These are phyloP conservation scores for Didymella pomorum DNA, from an alignment of 2,329 filamentous ascomycete genomes.

Conservation along the genomic window DNA sequence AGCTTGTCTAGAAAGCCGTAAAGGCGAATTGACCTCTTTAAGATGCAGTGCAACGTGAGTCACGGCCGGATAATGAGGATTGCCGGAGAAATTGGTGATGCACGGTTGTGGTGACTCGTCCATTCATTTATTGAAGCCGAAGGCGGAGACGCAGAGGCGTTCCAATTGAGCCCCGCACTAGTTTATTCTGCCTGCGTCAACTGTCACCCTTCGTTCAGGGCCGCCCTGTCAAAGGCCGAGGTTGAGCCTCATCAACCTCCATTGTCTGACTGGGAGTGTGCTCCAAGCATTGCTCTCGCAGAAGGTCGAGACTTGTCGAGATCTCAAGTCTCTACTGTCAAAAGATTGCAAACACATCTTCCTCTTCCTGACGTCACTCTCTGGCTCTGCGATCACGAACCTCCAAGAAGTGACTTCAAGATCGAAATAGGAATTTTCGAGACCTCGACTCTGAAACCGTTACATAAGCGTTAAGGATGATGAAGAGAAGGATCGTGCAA, in stretches of 20 bases:
- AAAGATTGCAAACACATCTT: not conserved
- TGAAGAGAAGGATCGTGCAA: not conserved
- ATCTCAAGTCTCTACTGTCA: not conserved
- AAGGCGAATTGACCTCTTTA: constrained; percentile 22
- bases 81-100: constrained; percentile 17
- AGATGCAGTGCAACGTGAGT: constrained; percentile 18
- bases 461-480: not conserved
- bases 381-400: constrained; percentile 2
- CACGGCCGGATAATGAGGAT: constrained; percentile 13
- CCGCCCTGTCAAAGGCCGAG: not conserved
- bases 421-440: not conserved
- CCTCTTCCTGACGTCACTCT: constrained; percentile 17
- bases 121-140: constrained; percentile 25
- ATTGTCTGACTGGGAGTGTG: not conserved
- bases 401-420: not conserved
- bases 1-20: constrained; percentile 15
- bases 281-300: not conserved
- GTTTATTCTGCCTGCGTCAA: constrained; percentile 16
- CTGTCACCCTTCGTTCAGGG: constrained; percentile 14
- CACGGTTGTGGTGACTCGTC: constrained; percentile 22
- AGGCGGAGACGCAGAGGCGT: constrained; percentile 29
- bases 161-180: constrained; percentile 24
- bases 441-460: not conserved
- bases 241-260: constrained; percentile 2
- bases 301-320: not conserved